Percentiles rank a stretch among this genome's conserved stretches.
These are phyloP conservation scores for Rhododendron ferrugineum DNA, from an alignment of 148 eudicot species.

Conservation along the genomic window DNA sequence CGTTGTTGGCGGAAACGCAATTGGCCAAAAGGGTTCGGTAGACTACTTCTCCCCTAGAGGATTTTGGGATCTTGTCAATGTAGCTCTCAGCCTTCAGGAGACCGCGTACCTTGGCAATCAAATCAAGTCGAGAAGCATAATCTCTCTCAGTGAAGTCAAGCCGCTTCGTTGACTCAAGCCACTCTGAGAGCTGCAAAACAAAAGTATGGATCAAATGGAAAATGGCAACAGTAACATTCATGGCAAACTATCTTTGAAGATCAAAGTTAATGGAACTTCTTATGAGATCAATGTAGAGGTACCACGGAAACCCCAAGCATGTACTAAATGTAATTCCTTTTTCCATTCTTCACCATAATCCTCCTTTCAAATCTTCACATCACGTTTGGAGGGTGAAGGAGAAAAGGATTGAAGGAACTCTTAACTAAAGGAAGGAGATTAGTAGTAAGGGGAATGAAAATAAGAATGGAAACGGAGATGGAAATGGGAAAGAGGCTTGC, in stretches of 20 bases:
- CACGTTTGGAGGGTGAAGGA: not conserved
- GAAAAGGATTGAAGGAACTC: not conserved
- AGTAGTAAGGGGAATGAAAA: not conserved
- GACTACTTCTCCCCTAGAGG: constrained; percentile 47
- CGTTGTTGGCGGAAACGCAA: constrained; percentile 32
- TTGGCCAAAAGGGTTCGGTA: constrained; percentile 72
- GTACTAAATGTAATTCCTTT: not conserved
- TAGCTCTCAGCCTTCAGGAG: constrained; percentile 54
- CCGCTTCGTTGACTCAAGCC: constrained; percentile 50
- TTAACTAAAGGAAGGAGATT: not conserved
- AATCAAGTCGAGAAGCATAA: constrained; percentile 69
- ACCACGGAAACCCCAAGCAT: not conserved
- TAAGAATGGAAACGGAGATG: not conserved
- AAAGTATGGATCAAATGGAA: not conserved
- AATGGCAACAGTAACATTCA: not conserved
- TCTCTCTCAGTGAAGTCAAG: constrained; percentile 48
- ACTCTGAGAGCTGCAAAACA: constrained; percentile 64
- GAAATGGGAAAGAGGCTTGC: not conserved
- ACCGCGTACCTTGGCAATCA: constrained; percentile 71
- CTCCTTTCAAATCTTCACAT: not conserved
- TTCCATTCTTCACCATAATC: not conserved
- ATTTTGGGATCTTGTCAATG: constrained; percentile 49
- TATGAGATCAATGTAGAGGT: not conserved
- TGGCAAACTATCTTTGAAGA: not conserved
- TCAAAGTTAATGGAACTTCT: not conserved